phyloP scores from a whole-genome alignment of 2,329 filamentous ascomycete species.

The Ophiostoma pallidulum region DNA sequence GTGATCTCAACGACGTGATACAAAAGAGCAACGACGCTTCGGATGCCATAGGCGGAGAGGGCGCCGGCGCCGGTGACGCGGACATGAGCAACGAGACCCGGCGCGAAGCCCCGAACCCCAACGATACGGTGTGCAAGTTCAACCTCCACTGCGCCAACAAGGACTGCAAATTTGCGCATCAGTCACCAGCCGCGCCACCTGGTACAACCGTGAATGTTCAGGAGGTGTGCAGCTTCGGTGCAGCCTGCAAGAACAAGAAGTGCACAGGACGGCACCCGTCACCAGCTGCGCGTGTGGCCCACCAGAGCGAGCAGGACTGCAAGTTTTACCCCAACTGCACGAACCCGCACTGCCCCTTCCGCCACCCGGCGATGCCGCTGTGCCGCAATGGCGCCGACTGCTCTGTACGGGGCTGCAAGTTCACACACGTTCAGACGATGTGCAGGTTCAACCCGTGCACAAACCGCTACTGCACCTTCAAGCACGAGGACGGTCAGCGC shows the following conservation, averaged over 20 bases:
- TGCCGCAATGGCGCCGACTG: constrained; percentile 92
- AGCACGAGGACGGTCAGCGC: constrained; percentile 84
- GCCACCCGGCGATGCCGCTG: constrained; percentile 74
- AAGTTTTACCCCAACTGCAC: constrained; percentile 88
- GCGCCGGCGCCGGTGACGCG: constrained; percentile 43
- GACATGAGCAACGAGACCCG: constrained; percentile 44
- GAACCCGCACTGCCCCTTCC: constrained; percentile 79
- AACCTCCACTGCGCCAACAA: constrained; percentile 81
- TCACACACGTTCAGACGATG: constrained; percentile 72
- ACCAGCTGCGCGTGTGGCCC: constrained; percentile 67
- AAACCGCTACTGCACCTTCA: constrained; percentile 79
- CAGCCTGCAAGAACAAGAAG: constrained; percentile 91
- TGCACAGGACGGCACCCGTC: constrained; percentile 89
- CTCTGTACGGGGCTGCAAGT: constrained; percentile 72
- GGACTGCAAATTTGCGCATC: constrained; percentile 88
- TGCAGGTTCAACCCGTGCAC: constrained; percentile 91
- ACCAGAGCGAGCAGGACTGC: constrained; percentile 79
- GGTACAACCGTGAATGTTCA: constrained; percentile 67
- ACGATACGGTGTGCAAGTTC: constrained; percentile 73
- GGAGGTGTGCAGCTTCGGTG: constrained; percentile 75
- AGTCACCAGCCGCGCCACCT: constrained; percentile 79
- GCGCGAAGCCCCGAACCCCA: constrained; percentile 46
- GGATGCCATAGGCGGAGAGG: constrained; percentile 23
- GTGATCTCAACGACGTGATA: constrained; percentile 19
- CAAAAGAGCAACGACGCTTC: constrained; percentile 21